phyloP scores from a whole-genome alignment of 1,284 basidiomycete genomes.

The Ceratorhiza oryzae-sativae region DNA sequence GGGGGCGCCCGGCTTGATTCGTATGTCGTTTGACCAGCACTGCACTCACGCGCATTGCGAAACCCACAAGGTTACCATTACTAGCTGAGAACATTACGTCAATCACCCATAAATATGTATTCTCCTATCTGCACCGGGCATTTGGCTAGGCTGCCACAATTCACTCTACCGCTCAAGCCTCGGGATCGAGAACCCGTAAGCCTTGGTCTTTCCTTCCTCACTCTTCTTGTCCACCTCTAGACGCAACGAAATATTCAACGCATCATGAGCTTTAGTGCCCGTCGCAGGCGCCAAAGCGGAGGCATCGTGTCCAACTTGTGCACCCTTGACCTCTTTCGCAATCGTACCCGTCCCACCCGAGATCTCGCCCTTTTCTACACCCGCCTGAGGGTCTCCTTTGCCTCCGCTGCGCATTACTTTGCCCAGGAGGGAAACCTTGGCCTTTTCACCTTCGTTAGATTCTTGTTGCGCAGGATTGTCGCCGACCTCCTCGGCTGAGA shows the following conservation, averaged over 20 bases:
- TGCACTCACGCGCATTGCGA: no score
- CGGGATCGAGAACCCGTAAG: constrained; percentile 46
- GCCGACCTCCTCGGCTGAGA: constrained; percentile 23
- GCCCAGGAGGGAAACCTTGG: constrained; percentile 23
- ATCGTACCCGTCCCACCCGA: constrained; percentile 39
- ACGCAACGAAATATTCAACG: constrained; percentile 45
- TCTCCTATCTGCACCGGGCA: no score
- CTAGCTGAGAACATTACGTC: no score
- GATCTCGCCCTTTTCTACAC: constrained; percentile 40
- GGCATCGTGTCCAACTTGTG: constrained; percentile 41
- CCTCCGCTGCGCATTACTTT: constrained; percentile 2
- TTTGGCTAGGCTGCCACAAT: no score
- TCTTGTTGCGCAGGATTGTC: constrained; percentile 25
- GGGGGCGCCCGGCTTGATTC: no score
- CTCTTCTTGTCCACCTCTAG: constrained; percentile 45
- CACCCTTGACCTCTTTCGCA: constrained; percentile 44
- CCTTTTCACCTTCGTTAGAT: constrained; percentile 11
- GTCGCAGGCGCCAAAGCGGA: constrained; percentile 43
- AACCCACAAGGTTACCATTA: no score
- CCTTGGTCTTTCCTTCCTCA: constrained; percentile 45
- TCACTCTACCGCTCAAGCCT: constrained; percentile 41
- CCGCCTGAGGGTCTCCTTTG: not conserved
- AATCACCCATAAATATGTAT: no score
- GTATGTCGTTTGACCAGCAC: no score
- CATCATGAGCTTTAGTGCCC: constrained; percentile 44